Conservation (phyloP, 1,284 basidiomycete genomes). For the Stereum hirsutum region DNA sequence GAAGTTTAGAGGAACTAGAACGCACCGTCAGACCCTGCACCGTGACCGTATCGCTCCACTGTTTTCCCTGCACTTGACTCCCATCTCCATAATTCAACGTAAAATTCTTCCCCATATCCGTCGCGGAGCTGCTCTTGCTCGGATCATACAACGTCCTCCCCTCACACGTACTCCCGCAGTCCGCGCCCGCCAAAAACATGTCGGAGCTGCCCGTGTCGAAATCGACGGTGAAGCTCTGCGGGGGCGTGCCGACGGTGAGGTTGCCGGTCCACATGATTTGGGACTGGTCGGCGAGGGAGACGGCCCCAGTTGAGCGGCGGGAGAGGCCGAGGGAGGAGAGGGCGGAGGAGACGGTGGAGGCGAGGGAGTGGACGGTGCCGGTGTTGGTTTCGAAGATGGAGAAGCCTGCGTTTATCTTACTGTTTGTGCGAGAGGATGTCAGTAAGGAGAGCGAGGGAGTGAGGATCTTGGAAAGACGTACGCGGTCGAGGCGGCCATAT, state of each 20-base stretch:
- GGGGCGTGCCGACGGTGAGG: conserved; percentile 6
- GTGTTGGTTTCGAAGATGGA: conserved; percentile 6
- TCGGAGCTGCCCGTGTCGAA: conserved; percentile 38
- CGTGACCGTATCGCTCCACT: conserved; percentile 21
- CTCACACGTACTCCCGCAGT: conserved; percentile 13
- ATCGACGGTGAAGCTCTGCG: conserved; percentile 19
- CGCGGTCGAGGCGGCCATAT: background rate
- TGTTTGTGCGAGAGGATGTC: background rate
- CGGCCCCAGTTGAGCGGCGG: background rate
- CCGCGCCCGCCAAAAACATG: conserved; percentile 20
- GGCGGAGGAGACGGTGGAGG: background rate
- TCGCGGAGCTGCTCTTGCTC: conserved; percentile 16
- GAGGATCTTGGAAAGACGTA: background rate
- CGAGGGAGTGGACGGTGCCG: conserved; percentile 6
- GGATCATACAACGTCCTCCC: conserved; percentile 22
- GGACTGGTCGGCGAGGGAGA: background rate
- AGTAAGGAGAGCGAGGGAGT: background rate
- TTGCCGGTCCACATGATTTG: conserved; percentile 5
- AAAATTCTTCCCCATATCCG: conserved; percentile 16
- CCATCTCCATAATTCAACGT: conserved; percentile 20
- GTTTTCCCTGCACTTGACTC: conserved; percentile 14
- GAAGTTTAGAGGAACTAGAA: background rate
- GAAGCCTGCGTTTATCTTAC: conserved; percentile 7
- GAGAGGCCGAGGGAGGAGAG: background rate
- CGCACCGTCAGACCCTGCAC: conserved; percentile 8